Conservation (phyloP, 2,329 filamentous ascomycete genomes). For the Pseudogymnoascus sp. region DNA sequence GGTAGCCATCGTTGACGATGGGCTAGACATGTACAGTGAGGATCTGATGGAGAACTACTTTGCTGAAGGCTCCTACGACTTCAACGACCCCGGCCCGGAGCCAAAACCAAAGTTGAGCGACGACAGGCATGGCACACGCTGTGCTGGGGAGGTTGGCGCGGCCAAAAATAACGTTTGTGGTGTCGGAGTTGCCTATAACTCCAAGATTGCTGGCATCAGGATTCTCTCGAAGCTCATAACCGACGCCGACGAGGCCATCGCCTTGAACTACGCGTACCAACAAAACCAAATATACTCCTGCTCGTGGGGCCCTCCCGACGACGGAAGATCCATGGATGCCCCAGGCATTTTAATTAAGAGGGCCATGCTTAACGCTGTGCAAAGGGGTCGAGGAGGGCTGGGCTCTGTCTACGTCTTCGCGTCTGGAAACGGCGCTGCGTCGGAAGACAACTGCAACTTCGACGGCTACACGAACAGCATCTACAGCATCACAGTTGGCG, state of each 20-base stretch:
- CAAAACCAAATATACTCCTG: conserved; percentile 97
- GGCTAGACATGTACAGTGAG: conserved; percentile 88
- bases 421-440: conserved; percentile 82
- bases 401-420: conserved; percentile 97
- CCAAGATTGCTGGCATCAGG: conserved; percentile 82
- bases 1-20: conserved; percentile 92
- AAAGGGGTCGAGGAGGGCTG: conserved; percentile 73
- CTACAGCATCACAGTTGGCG: conserved; percentile 94
- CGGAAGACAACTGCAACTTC: conserved; percentile 96
- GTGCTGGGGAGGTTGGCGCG: conserved; percentile 88
- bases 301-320: conserved; percentile 95
- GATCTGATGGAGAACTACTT: conserved; percentile 94
- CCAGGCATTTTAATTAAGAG: conserved; percentile 81
- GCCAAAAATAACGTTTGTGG: conserved; percentile 91
- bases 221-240: conserved; percentile 87
- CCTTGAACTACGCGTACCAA: conserved; percentile 87
- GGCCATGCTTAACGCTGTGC: conserved; percentile 87
- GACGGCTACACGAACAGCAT: conserved; percentile 99
- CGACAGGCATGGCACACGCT: conserved; percentile 86
- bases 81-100: conserved; percentile 75
- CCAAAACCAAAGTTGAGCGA: conserved; percentile 77
- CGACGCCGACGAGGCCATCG: conserved; percentile 84
- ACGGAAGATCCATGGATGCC: conserved; percentile 88
- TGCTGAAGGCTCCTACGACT: conserved; percentile 86
- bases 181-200: conserved; percentile 90